Evolutionary conservation across 805 yeast genomes (phyloP).

Genomic region (Lipomyces yamanashiensis): DNA sequence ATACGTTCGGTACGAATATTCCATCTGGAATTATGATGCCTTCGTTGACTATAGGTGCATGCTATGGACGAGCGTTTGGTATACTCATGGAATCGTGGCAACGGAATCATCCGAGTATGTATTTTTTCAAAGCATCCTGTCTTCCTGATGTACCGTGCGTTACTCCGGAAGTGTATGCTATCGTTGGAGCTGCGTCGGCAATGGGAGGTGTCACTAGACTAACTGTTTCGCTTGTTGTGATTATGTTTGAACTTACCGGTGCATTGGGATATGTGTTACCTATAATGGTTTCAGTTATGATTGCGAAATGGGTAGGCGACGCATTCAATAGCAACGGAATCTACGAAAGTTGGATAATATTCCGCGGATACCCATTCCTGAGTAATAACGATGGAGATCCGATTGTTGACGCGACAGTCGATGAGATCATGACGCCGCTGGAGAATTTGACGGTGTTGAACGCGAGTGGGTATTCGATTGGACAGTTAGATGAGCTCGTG

Average conservation of each 20-base stretch:
- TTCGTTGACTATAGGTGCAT: constrained; percentile 95
- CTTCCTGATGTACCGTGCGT: constrained; percentile 59
- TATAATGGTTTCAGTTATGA: constrained; percentile 80
- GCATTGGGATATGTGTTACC: constrained; percentile 84
- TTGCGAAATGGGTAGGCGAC: constrained; percentile 74
- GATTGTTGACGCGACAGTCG: constrained; percentile 48
- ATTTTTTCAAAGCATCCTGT: constrained; percentile 46
- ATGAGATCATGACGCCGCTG: constrained; percentile 47
- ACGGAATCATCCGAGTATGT: constrained; percentile 46
- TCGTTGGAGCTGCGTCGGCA: constrained; percentile 85
- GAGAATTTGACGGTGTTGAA: constrained; percentile 45
- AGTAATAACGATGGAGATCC: constrained; percentile 49
- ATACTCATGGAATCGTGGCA: constrained; percentile 61
- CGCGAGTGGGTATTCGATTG: constrained; percentile 43
- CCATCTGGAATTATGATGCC: constrained; percentile 99
- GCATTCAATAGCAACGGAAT: constrained; percentile 59
- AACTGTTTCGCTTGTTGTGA: constrained; percentile 79
- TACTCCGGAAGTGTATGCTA: constrained; percentile 86
- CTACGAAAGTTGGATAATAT: constrained; percentile 63
- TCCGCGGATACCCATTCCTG: constrained; percentile 51
- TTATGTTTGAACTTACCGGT: constrained; percentile 82
- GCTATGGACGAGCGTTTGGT: constrained; percentile 89
- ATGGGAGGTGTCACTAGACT: constrained; percentile 80
- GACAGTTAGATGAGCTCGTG: constrained; percentile 40
- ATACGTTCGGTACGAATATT: constrained; percentile 68